Evolutionary conservation across 208 protist species (phyloP), one percentile per base, ranked within the genome.

Genomic region (Acanthamoeba royreba): DNA sequence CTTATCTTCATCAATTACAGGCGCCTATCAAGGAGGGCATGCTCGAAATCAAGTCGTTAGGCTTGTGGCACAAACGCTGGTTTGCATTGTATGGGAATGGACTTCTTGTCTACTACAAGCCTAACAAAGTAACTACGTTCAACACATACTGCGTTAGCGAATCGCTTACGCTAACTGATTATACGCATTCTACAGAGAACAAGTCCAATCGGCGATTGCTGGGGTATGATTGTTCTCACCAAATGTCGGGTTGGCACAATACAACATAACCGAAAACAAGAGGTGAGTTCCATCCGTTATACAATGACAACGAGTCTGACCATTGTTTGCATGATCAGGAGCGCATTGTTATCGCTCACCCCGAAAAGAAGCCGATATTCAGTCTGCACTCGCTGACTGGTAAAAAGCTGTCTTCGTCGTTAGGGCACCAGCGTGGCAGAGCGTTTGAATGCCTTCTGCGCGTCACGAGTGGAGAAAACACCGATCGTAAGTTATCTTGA

Each of bases 1-100:
- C n/a, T n/a, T n/a, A n/a, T n/a, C n/a, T n/a, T n/a, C n/a, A n/a
- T n/a, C n/a, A n/a, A 58, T 58, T 58, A 58, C 35, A 77, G 63
- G 66, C 43, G 69, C 69, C 69, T 7, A 81, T 81, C 49, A 88
- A 88, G n/a, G 47, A 88, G 49, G 81, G 81, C 28, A 45, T 53
- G 81, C 35, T 88, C 15, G 81, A 88, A 47, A 63, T 88, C 28
- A 53, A 63, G 25, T 15, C 81, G 28, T 31, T 88, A 31, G 47
- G 81, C 42, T 63, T 88, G 15, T 88, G 81, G 81, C 43, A 88
- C 47, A 53, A 63, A 31, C 81, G 81, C 1, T 88, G 81, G 81
- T 88, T 88, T 31, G 49, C 40, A 5, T 47, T 88, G 25, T 88
- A 88, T 25, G 19, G 25, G 0, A 88, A 63, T 22, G 81, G 81